Percentiles rank a stretch among this genome's conserved stretches.
Evolutionary conservation across 148 eudicot genomes (phyloP).

Genomic region (Fagopyrum homotropicum): DNA sequence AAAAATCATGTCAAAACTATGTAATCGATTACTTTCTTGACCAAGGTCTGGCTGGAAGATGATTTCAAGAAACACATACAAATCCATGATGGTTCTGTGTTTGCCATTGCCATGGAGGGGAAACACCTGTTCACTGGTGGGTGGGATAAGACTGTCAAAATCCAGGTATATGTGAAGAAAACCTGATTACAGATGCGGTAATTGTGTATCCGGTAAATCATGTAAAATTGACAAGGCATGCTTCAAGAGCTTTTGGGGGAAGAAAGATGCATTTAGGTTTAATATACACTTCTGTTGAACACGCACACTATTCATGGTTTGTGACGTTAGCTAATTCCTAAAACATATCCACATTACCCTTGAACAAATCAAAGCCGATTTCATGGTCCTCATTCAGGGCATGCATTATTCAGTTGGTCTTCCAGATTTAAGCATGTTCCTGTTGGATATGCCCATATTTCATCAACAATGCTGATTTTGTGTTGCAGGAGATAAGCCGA

Average conservation of each 20-base stretch:
- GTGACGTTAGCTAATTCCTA: no score
- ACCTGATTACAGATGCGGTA: not conserved
- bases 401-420: not conserved
- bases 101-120: slow-evolving; percentile 53
- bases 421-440: not conserved
- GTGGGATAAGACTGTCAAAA: slow-evolving; percentile 59
- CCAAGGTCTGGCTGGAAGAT: slow-evolving; percentile 70
- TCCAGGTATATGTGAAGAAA: slow-evolving; percentile 45
- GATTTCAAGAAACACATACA: slow-evolving; percentile 31
- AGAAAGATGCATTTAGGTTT: not conserved
- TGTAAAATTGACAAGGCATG: no score
- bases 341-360: no score
- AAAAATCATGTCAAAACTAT: not conserved
- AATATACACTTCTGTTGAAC: not conserved
- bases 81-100: slow-evolving; percentile 56
- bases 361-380: no score
- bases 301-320: no score
- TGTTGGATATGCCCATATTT: not conserved
- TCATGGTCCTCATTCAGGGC: not conserved
- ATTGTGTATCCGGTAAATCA: no score
- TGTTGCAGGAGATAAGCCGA: slow-evolving; percentile 43
- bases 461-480: not conserved
- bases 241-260: not conserved
- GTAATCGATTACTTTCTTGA: not conserved
- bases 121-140: slow-evolving; percentile 76